Evolutionary conservation across 306 rosid species (phyloP).

Genomic region (Senna tora): DNA sequence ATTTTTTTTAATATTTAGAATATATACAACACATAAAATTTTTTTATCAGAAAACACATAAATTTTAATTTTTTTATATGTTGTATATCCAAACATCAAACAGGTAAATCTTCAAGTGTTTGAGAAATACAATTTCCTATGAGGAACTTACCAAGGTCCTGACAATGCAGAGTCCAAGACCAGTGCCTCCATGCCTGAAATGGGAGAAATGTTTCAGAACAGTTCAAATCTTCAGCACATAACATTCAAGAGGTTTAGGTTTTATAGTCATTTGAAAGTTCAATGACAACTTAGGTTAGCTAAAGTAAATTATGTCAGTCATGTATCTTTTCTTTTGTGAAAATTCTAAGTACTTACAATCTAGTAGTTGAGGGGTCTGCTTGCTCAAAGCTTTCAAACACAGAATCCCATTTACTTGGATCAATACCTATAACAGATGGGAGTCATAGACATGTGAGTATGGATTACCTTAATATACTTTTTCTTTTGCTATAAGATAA

Average conservation of each 20-base stretch:
- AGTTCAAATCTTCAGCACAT: constrained; percentile 19
- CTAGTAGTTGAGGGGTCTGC: constrained; percentile 98
- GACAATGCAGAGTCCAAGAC: constrained; percentile 97
- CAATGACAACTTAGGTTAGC: constrained; percentile 14
- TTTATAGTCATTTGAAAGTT: constrained; percentile 16
- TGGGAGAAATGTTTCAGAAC: constrained; percentile 22
- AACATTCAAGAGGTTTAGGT: constrained; percentile 26
- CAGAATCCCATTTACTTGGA: constrained; percentile 95
- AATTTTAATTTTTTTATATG: no score
- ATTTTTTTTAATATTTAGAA: background rate
- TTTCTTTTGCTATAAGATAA: constrained; percentile 14
- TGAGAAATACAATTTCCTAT: constrained; percentile 13
- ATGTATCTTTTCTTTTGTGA: background rate
- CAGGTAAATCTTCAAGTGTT: no score
- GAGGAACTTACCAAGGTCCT: constrained; percentile 77
- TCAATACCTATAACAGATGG: constrained; percentile 66
- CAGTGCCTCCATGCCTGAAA: constrained; percentile 99
- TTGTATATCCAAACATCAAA: background rate
- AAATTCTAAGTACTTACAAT: constrained; percentile 63
- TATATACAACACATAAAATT: no score
- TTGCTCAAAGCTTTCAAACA: constrained; percentile 99
- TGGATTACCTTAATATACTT: background rate
- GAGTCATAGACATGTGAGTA: constrained; percentile 7
- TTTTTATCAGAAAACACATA: no score
- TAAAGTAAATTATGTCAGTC: constrained; percentile 8